These are phyloP conservation scores for Venturia oleaginea DNA, from an alignment of 2,329 filamentous ascomycete genomes.

Conservation along the genomic window DNA sequence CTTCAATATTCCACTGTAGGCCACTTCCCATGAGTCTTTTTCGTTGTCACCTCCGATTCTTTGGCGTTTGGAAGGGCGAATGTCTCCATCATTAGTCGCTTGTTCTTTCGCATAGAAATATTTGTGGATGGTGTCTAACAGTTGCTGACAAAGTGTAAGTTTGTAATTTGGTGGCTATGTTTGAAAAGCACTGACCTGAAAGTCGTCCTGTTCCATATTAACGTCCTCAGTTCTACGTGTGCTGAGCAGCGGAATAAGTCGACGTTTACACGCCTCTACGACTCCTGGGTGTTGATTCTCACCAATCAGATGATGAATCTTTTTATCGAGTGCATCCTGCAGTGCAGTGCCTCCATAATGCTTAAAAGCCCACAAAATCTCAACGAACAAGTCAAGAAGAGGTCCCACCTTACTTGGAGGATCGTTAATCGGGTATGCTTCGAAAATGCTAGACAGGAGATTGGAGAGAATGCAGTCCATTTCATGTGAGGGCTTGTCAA, in stretches of 20 bases:
- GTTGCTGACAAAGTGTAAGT: background rate
- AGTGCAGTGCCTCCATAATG: background rate
- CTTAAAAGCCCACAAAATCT: background rate
- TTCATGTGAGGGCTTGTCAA: background rate
- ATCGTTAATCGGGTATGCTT: background rate
- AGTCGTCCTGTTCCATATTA: background rate
- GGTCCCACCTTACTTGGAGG: background rate
- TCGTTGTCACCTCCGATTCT: background rate
- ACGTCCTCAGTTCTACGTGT: background rate
- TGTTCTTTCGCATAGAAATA: background rate
- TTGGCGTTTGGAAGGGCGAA: background rate
- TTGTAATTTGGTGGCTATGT: no score
- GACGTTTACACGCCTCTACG: background rate
- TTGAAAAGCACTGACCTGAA: background rate
- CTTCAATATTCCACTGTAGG: background rate
- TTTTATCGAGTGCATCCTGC: background rate
- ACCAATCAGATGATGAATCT: background rate
- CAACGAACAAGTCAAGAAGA: constrained; percentile 2
- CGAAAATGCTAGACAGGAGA: background rate
- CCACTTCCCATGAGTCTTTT: constrained; percentile 1
- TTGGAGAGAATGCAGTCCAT: background rate
- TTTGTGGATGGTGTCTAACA: background rate
- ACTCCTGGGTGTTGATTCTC: background rate
- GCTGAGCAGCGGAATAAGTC: background rate
- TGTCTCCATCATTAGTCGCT: background rate